Base-by-base conservation (phyloP, 176 grass and related monocot genomes). In the Elymus sibiricus region DNA sequence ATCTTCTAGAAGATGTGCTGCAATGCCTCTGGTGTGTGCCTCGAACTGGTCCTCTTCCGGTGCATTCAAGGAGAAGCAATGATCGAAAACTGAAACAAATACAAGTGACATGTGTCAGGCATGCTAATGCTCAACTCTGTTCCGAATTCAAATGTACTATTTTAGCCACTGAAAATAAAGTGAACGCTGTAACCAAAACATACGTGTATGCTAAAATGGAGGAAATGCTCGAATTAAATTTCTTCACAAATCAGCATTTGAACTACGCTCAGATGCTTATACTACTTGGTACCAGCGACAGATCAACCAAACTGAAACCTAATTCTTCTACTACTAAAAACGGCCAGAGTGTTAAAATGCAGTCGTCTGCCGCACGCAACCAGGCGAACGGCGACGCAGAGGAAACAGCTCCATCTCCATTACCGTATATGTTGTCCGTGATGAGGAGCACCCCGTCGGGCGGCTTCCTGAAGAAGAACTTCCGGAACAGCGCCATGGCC, bases 391-490 rank as follows among this genome's bases (percentile, higher is more conserved):
- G 29, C 69, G 83, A 83, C 73, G 79, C 12, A 77, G 63, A 56
- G n/a, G 82, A 31, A 58, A 64, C 70, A 79, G 56, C 61, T 70
- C 86, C 78, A 51, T 58, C 53, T 22, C 53, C 53, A 58, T 58
- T 90, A 95, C 93, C 88, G 69, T 95, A 95, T 21, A 95, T 85
- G 49, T 92, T 92, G 76, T 95, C 93, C 25, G 88, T 86, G 79
- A 95, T 92, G 51, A 92, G 88, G 28, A 95, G 90, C 15, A 95
- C 64, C 63, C 93, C 95, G 28, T 98, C 95, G 76, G 93, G 95
- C 68, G 93, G 91, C 75, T 98, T 98, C 91, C 77, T 92, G 60
- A 86, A 98, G 81, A 95, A 88, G 74, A 98, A 83, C 88, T 92
- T 98, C 74, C 88, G 74, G 89, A 90, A 87, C 66, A 90, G 66